Percentiles rank a stretch among this genome's conserved stretches.
These are phyloP conservation scores for Benincasa hispida DNA, from an alignment of 306 rosid genomes.

Conservation along the genomic window DNA sequence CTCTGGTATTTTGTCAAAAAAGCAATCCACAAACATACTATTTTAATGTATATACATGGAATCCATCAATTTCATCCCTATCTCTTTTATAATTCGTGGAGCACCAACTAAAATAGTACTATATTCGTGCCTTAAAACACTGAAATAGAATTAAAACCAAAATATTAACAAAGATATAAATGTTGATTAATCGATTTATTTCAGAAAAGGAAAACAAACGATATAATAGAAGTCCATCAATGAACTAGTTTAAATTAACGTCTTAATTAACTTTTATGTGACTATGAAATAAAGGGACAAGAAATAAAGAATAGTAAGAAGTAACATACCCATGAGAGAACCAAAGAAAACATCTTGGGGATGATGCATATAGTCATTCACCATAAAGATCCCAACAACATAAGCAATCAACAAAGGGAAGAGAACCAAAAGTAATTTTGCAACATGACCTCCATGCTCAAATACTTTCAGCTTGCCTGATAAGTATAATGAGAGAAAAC, in stretches of 20 bases:
- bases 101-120: too few species aligned
- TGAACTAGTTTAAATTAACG: background rate
- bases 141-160: too few species aligned
- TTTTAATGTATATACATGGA: too few species aligned
- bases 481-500: background rate
- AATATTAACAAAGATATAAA: too few species aligned
- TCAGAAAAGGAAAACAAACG: too few species aligned
- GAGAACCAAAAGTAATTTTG: background rate
- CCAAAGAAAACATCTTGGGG: slow-evolving; percentile 1
- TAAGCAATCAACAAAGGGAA: slow-evolving; percentile 3
- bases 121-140: too few species aligned
- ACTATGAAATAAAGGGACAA: background rate
- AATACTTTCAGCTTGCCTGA: background rate
- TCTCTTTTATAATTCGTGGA: too few species aligned
- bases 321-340: background rate
- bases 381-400: slow-evolving; percentile 4
- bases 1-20: too few species aligned
- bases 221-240: too few species aligned
- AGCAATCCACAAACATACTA: too few species aligned
- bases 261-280: background rate
- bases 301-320: background rate
- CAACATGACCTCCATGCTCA: background rate
- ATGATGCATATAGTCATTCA: slow-evolving; percentile 4
- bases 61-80: too few species aligned
- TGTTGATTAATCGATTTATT: too few species aligned